Evolutionary conservation across 2,329 filamentous ascomycete species (phyloP).

Genomic region (Truncatella angustata): DNA sequence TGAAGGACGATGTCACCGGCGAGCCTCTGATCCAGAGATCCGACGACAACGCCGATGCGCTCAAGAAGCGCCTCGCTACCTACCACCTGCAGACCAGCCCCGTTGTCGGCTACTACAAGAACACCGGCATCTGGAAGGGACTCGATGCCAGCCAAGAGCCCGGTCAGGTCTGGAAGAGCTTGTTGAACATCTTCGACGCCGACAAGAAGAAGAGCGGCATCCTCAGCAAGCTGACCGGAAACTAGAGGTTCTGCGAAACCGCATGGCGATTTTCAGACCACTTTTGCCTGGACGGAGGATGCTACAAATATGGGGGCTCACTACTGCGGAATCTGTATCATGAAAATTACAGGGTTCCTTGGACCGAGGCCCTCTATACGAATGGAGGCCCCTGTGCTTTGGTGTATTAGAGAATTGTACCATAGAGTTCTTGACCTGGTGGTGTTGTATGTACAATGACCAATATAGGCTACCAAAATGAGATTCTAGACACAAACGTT

Average conservation of each 20-base stretch:
- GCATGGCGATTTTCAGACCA: background rate
- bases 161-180: constrained; percentile 89
- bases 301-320: background rate
- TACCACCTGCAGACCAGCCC: constrained; percentile 94
- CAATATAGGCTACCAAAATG: constrained; percentile 5
- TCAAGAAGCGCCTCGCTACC: constrained; percentile 90
- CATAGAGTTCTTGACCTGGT: constrained; percentile 2
- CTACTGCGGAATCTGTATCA: background rate
- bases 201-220: constrained; percentile 50
- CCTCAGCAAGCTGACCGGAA: constrained; percentile 39
- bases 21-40: constrained; percentile 95
- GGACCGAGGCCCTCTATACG: background rate
- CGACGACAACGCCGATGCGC: constrained; percentile 93
- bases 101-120: constrained; percentile 95
- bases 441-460: constrained; percentile 9
- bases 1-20: constrained; percentile 96
- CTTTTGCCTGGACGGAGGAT: constrained; percentile 1
- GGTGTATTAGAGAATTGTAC: background rate
- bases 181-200: constrained; percentile 79
- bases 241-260: constrained; percentile 15
- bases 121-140: constrained; percentile 93
- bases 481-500: background rate
- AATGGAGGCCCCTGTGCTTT: background rate
- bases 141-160: constrained; percentile 96
- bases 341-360: background rate